Evolutionary conservation across 202 grass and related monocot species (phyloP).

Genomic region (Schoenoplectus tabernaemontani): DNA sequence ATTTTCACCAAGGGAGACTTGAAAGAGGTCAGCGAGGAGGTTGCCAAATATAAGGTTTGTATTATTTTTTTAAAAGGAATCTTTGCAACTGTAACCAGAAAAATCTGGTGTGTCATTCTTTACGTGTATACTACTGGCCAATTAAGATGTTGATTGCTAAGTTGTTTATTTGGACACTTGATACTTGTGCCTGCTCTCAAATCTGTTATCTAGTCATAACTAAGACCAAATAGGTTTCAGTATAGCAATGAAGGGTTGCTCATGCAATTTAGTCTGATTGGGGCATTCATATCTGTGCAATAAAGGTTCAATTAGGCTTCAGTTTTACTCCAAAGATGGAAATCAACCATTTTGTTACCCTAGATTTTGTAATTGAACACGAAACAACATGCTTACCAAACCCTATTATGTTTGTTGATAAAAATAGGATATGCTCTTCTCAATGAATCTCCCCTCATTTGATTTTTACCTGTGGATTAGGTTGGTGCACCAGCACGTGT

Average conservation of each 20-base stretch:
- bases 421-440: background rate
- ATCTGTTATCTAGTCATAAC: background rate
- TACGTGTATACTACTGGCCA: background rate
- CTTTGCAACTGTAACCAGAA: background rate
- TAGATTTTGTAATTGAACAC: background rate
- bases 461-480: constrained; percentile 21
- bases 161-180: background rate
- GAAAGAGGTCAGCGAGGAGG: constrained; percentile 86
- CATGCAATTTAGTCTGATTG: background rate
- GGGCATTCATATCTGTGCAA: background rate
- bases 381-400: background rate
- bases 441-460: background rate
- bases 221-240: background rate
- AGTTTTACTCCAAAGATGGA: background rate
- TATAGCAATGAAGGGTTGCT: background rate
- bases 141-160: background rate
- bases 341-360: background rate
- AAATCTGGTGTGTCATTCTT: background rate
- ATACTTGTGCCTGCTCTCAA: background rate
- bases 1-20: constrained; percentile 94
- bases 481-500: constrained; percentile 92
- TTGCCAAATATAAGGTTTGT: constrained; percentile 84
- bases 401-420: background rate
- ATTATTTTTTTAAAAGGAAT: background rate
- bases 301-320: background rate